phyloP scores from a whole-genome alignment of 495 filamentous ascomycete species.

The Letharia lupina region DNA sequence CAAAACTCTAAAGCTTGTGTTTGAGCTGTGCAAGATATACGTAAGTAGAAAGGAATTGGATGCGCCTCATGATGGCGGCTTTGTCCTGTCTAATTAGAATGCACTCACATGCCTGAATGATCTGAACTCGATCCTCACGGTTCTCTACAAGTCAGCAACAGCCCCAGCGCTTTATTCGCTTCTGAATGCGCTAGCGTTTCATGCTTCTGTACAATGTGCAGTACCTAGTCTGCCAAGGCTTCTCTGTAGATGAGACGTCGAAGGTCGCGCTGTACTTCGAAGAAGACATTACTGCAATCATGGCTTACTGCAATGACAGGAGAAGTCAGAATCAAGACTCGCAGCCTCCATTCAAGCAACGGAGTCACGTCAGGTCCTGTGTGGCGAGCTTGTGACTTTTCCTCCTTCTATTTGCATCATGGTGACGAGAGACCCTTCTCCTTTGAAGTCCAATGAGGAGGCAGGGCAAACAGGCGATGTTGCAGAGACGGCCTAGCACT shows the following conservation, averaged over 20 bases:
- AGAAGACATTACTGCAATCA: background rate
- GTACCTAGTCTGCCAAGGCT: too few relatives aligned
- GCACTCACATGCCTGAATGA: background rate
- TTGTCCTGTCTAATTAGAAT: too few relatives aligned
- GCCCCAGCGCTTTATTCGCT: too few relatives aligned
- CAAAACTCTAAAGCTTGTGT: too few relatives aligned
- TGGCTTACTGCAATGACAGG: background rate
- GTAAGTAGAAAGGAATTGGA: too few relatives aligned
- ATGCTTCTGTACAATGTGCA: too few relatives aligned
- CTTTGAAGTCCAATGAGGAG: background rate
- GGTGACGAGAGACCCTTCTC: background rate
- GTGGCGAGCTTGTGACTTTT: background rate
- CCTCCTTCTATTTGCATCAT: background rate
- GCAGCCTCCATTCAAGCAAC: background rate
- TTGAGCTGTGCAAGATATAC: too few relatives aligned
- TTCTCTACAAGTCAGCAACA: background rate
- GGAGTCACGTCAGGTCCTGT: background rate
- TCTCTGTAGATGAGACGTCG: background rate
- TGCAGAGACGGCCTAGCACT: background rate
- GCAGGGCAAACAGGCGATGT: background rate
- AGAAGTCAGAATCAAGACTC: background rate
- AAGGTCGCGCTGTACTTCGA: background rate
- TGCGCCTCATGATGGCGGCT: too few relatives aligned
- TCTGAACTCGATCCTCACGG: background rate
- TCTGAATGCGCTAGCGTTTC: too few relatives aligned